Conservation (phyloP, 208 protist species). For the Wallacemonas sp. region DNA sequence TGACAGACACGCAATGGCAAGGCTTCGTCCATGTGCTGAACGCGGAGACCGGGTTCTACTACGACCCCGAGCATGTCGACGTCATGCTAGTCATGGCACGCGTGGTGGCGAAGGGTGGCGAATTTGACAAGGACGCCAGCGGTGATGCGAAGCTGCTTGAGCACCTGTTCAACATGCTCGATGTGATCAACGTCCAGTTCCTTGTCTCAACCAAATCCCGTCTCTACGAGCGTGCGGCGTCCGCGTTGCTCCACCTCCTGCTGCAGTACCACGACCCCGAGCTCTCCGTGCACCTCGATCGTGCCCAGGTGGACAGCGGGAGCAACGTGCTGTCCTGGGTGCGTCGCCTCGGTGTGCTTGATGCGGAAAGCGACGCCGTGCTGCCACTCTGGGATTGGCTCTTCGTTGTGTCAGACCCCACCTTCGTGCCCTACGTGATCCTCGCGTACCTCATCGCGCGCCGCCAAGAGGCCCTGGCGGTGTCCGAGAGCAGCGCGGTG, state of each 20-base stretch:
- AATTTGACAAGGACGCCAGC: conserved; percentile 7
- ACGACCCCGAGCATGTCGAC: conserved; percentile 38
- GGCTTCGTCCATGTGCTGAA: conserved; percentile 45
- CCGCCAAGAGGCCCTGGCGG: conserved; percentile 45
- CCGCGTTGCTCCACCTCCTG: conserved; percentile 67
- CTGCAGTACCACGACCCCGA: conserved; percentile 91
- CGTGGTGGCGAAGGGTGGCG: conserved; percentile 30
- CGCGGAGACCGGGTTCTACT: conserved; percentile 39
- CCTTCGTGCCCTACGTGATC: conserved; percentile 71
- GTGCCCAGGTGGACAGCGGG: conserved; percentile 60
- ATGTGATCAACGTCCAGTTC: conserved; percentile 39
- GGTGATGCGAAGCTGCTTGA: conserved; percentile 1
- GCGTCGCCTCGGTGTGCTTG: conserved; percentile 52
- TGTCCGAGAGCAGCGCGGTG: conserved; percentile 38
- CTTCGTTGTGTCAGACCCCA: conserved; percentile 65
- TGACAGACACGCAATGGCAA: conserved; percentile 29
- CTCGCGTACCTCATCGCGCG: conserved; percentile 63
- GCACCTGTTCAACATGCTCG: conserved; percentile 27
- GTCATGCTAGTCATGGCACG: conserved; percentile 43
- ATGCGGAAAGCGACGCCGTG: conserved; percentile 33
- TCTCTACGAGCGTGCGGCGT: conserved; percentile 36
- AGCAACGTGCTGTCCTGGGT: conserved; percentile 56
- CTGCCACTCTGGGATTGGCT: conserved; percentile 77
- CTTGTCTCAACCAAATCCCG: conserved; percentile 36
- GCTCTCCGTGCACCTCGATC: conserved; percentile 82